Conservation (phyloP, 352 stramenopile species). For the Phytophthora idaei region DNA sequence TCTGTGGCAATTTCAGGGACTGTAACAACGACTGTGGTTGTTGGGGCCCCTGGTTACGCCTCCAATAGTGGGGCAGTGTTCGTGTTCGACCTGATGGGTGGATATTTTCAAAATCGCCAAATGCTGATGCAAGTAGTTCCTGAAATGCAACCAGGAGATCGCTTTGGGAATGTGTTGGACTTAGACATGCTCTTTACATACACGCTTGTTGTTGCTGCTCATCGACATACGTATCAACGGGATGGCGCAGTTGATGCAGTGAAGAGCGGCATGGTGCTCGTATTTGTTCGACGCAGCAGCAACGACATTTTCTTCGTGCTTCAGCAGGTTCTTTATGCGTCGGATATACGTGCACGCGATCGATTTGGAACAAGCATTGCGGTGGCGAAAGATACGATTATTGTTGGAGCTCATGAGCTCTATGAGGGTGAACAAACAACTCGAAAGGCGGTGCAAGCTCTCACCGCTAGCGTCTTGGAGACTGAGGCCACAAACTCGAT, state of each 20-base stretch:
- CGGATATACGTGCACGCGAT: constrained; percentile 64
- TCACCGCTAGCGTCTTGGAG: constrained; percentile 46
- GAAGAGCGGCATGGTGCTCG: constrained; percentile 56
- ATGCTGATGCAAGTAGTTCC: constrained; percentile 56
- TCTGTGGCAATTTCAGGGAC: constrained; percentile 66
- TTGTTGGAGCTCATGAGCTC: constrained; percentile 72
- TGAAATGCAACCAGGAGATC: constrained; percentile 57
- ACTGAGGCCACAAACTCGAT: constrained; percentile 22
- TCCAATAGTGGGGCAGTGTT: constrained; percentile 65
- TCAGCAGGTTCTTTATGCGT: constrained; percentile 72
- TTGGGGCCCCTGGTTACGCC: constrained; percentile 76
- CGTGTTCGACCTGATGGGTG: constrained; percentile 69
- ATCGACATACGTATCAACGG: constrained; percentile 44
- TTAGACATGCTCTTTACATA: constrained; percentile 76
- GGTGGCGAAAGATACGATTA: constrained; percentile 68
- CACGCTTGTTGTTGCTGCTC: constrained; percentile 71
- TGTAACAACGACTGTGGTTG: constrained; percentile 51
- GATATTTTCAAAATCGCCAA: constrained; percentile 67
- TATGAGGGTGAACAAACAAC: constrained; percentile 65
- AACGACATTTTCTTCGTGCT: constrained; percentile 73
- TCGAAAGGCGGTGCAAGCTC: constrained; percentile 71
- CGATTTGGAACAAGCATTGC: constrained; percentile 77
- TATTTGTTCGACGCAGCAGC: constrained; percentile 57
- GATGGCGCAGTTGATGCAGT: constrained; percentile 26
- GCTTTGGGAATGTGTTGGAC: constrained; percentile 71